phyloP scores from a whole-genome alignment of 2,329 filamentous ascomycete genomes.

The Beauveria sp. region DNA sequence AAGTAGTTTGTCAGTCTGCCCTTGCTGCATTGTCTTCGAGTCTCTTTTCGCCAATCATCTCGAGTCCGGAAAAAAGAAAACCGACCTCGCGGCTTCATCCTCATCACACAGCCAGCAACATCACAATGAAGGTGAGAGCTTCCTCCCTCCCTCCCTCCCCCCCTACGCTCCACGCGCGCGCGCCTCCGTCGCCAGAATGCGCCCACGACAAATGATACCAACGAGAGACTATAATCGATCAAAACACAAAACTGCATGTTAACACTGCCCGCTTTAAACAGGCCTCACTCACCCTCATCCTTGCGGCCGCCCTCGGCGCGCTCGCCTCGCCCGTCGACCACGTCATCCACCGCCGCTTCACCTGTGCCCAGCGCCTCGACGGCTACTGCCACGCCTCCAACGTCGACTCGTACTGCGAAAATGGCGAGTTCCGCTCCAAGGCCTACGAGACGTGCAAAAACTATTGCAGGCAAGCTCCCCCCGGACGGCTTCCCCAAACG shows the following conservation, averaged over 20 bases:
- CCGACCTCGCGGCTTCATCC: background rate
- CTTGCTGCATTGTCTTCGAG: background rate
- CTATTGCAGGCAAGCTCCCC: background rate
- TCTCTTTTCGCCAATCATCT: background rate
- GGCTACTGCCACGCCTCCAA: conserved; percentile 18
- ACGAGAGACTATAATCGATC: background rate
- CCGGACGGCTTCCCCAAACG: too few relatives aligned
- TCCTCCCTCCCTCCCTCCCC: background rate
- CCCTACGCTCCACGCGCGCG: too few relatives aligned
- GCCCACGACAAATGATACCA: background rate
- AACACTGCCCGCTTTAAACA: background rate
- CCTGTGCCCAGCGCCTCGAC: conserved; percentile 12
- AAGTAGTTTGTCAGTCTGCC: too few relatives aligned
- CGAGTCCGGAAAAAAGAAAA: background rate
- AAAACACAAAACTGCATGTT: background rate
- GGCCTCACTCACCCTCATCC: background rate
- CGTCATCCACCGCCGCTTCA: conserved; percentile 14
- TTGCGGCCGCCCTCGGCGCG: conserved; percentile 6
- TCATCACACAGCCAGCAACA: background rate
- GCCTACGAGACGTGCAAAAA: conserved; percentile 14
- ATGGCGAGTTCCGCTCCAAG: conserved; percentile 13
- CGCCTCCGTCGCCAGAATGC: too few relatives aligned
- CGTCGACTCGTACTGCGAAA: conserved; percentile 14
- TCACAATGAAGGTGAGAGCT: conserved; percentile 10
- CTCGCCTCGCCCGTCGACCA: conserved; percentile 5